A percentile compares a stretch with the other conserved stretches of the same genome.
Conservation (phyloP, 2,329 filamentous ascomycete genomes). For the Geoglossum cookeanum region DNA sequence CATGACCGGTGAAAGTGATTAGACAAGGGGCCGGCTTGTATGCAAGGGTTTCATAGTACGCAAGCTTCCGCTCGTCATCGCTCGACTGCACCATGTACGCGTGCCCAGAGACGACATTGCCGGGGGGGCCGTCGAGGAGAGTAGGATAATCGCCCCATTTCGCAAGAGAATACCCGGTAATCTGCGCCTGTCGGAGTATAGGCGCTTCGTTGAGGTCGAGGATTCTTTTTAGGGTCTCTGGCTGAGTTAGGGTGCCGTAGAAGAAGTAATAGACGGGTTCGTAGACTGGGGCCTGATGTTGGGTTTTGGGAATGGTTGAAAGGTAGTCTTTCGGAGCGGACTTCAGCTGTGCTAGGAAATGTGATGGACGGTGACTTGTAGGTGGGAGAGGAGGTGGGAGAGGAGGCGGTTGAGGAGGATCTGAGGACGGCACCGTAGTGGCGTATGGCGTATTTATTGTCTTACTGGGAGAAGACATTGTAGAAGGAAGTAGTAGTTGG, state of each 20-base stretch:
- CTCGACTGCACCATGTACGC: constrained; percentile 8
- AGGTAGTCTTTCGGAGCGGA: background rate
- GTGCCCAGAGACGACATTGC: constrained; percentile 7
- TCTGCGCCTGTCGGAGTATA: constrained; percentile 10
- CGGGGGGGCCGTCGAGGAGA: constrained; percentile 7
- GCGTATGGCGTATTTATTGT: background rate
- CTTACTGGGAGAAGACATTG: background rate
- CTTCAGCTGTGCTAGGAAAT: background rate
- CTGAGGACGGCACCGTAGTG: background rate
- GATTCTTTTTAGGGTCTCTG: constrained; percentile 13
- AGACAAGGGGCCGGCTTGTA: constrained; percentile 7
- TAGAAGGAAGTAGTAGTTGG: background rate
- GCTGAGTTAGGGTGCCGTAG: constrained; percentile 20
- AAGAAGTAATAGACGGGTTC: constrained; percentile 16
- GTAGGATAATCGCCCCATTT: constrained; percentile 1
- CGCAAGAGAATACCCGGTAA: constrained; percentile 11
- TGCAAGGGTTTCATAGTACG: constrained; percentile 11
- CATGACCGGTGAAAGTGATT: constrained; percentile 8
- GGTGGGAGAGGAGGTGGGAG: background rate
- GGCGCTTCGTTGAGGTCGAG: constrained; percentile 11
- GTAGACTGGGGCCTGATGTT: background rate
- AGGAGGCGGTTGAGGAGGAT: background rate
- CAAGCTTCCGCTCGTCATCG: constrained; percentile 9
- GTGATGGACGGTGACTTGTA: background rate
- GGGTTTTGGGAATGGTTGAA: background rate